Base-by-base conservation (phyloP, 768 basidiomycete species). In the Mycena indigotica region DNA sequence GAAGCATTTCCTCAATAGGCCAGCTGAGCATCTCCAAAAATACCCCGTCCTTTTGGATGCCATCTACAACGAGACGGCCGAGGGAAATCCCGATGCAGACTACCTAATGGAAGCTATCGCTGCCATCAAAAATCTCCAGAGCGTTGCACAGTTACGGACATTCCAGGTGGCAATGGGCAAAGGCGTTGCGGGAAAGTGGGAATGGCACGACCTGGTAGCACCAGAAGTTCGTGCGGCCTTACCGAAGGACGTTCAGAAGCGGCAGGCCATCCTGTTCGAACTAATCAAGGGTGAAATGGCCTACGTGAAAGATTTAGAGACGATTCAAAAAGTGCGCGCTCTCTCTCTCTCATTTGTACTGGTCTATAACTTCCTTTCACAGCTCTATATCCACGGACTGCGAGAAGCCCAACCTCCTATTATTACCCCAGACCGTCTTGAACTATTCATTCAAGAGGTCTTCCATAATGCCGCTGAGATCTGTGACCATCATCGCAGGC, bases 211-310 rank as follows among this genome's bases (percentile, higher is more conserved):
- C 69, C 72, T 97, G 19, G 91, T 95, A 3, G 72, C 88, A 1
- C 74, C 82, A 41, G 91, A 93, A 39, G 66, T 85, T 10, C 76
- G 85, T 45, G 79, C 82, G 63, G 69, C 64, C 1, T 77, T 95
- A 57, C 71, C 82, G 12, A 92, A 92, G 73, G 77, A 87, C 39
- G 93, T 93, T 67, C 77, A 82, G n/a, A 93, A 93, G 70, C 84
- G 93, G 32, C 94, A 96, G 73, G 82, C 87, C 41, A 87, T 94
- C 66, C 94, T 96, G 51, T 97, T 95, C 67, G 94, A 97, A 75
- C 72, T 96, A 59, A 96, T 97, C 71, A 92, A 96, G 71, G 91
- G 91, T 61, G 94, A 97, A 71, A 96, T 96, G 93, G 85, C 86
- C 25, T 97, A 95, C 67, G 94, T 96, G 23, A 91, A 87, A 65